Conservation (phyloP, 768 basidiomycete genomes). For the Porphyrellus cyaneotinctus region DNA sequence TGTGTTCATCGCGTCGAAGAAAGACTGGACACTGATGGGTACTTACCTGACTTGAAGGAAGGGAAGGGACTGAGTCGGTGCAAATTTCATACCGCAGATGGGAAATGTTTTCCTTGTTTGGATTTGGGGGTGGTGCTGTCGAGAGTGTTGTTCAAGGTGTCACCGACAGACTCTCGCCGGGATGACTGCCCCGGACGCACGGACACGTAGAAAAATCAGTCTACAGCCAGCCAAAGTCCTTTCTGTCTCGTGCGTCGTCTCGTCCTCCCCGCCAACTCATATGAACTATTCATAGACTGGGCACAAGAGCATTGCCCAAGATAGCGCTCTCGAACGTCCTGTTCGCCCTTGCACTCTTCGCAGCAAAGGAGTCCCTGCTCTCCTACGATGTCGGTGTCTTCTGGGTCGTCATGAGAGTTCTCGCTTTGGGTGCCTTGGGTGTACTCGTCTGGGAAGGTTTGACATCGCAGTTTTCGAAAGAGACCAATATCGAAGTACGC, state of each 20-base stretch:
- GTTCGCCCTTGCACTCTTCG: slow-evolving; percentile 58
- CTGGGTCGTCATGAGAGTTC: slow-evolving; percentile 71
- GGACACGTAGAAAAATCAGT: slow-evolving; percentile 61
- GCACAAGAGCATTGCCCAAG: slow-evolving; percentile 48
- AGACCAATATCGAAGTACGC: slow-evolving; percentile 57
- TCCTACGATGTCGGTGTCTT: slow-evolving; percentile 65
- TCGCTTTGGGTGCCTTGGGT: slow-evolving; percentile 69
- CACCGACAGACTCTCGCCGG: slow-evolving; percentile 4
- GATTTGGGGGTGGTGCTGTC: background rate
- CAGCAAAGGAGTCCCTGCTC: slow-evolving; percentile 64
- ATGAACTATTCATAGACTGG: slow-evolving; percentile 40
- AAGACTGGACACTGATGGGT: background rate
- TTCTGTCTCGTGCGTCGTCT: slow-evolving; percentile 46
- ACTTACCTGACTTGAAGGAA: slow-evolving; percentile 19
- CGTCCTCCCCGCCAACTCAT: background rate
- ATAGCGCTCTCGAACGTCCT: slow-evolving; percentile 59
- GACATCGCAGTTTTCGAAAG: slow-evolving; percentile 51
- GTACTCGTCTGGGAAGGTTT: slow-evolving; percentile 56
- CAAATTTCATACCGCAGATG: slow-evolving; percentile 15
- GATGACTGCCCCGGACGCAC: slow-evolving; percentile 66
- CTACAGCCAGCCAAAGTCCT: slow-evolving; percentile 54
- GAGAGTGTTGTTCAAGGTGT: background rate
- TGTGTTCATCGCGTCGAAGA: slow-evolving; percentile 40
- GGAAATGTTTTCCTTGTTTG: slow-evolving; percentile 21
- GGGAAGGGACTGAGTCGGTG: background rate